Evolutionary conservation across 148 eudicot species (phyloP).

Genomic region (Chenopodium quinoa): DNA sequence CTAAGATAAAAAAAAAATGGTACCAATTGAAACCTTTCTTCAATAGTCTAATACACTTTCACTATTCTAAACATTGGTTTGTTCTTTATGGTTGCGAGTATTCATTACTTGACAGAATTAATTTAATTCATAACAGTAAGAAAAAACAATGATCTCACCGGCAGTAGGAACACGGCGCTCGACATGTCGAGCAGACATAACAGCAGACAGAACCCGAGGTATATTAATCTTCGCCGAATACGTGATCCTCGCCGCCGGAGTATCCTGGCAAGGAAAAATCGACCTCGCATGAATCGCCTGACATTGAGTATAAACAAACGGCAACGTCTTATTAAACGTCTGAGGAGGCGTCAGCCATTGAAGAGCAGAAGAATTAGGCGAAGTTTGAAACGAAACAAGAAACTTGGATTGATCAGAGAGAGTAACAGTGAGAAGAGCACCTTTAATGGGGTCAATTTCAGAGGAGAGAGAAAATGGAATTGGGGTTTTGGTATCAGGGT

Average conservation of each 20-base stretch:
- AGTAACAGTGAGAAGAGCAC: constrained; percentile 30
- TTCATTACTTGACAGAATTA: background rate
- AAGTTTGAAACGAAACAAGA: constrained; percentile 26
- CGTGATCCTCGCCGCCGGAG: constrained; percentile 72
- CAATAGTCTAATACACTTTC: background rate
- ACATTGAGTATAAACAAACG: constrained; percentile 90
- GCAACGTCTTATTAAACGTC: constrained; percentile 58
- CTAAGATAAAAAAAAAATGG: background rate
- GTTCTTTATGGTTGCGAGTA: background rate
- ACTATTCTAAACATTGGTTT: background rate
- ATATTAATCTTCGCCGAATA: constrained; percentile 62
- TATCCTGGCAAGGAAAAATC: constrained; percentile 90
- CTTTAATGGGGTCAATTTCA: constrained; percentile 33
- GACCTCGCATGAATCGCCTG: constrained; percentile 89
- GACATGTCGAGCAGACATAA: constrained; percentile 82
- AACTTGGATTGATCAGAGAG: constrained; percentile 23
- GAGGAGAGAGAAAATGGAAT: constrained; percentile 37
- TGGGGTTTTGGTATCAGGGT: constrained; percentile 18
- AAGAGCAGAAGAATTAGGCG: constrained; percentile 56
- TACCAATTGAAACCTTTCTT: background rate
- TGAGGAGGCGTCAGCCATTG: constrained; percentile 90
- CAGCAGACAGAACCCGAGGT: constrained; percentile 61
- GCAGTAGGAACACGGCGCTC: constrained; percentile 54
- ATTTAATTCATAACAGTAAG: background rate
- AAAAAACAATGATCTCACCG: constrained; percentile 21